A percentile compares a stretch with the other conserved stretches of the same genome.
phyloP scores from a whole-genome alignment of 2,329 filamentous ascomycete species.

The Talaromyces pinophilus region DNA sequence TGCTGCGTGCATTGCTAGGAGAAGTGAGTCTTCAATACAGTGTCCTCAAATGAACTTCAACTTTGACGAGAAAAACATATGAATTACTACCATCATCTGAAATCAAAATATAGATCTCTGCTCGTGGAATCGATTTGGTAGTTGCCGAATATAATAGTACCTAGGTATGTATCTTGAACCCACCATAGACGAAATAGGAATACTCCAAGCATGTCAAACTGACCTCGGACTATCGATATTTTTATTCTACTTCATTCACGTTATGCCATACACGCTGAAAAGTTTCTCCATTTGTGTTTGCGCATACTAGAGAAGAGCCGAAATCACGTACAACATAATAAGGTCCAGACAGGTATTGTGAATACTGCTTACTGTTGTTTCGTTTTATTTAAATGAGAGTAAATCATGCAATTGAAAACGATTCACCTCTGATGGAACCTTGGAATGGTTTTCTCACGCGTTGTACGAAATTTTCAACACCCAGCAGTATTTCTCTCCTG shows the following conservation, averaged over 20 bases:
- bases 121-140: neutral
- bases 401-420: too few species aligned
- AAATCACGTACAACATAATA: neutral
- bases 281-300: neutral
- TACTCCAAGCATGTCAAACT: neutral
- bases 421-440: neutral
- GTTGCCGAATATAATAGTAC: neutral
- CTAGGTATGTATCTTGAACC: neutral
- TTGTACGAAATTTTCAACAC: conserved; percentile 19
- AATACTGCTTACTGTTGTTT: neutral
- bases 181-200: neutral
- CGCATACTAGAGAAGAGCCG: neutral
- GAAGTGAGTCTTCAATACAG: too few species aligned
- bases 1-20: too few species aligned
- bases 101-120: neutral
- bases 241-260: neutral
- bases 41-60: neutral
- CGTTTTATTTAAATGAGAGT: too few species aligned
- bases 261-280: neutral
- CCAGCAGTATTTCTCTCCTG: conserved; percentile 17
- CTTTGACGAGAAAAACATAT: neutral
- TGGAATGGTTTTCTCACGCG: neutral
- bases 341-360: neutral
- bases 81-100: neutral
- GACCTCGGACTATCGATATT: neutral